Evolutionary conservation across 345 rosid genomes (phyloP).

Genomic region (Lenwebbia sp.): DNA sequence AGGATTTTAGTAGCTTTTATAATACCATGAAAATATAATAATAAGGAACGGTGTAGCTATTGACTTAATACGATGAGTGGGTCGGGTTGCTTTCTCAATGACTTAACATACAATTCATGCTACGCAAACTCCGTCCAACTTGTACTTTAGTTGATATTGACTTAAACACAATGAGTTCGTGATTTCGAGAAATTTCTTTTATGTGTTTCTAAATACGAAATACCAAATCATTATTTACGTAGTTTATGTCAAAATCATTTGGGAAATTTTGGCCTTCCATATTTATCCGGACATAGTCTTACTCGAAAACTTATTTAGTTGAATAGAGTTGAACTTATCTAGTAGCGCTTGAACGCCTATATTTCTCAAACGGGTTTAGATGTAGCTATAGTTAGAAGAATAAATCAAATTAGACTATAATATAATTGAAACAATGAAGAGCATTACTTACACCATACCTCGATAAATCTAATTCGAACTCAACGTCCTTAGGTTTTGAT

Average conservation of each 20-base stretch:
- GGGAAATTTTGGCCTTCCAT: neutral
- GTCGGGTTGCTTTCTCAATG: neutral
- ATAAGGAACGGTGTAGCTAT: neutral
- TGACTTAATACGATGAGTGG: too few relatives aligned
- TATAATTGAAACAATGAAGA: neutral
- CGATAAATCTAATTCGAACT: neutral
- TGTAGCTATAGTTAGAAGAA: neutral
- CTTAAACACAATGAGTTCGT: neutral
- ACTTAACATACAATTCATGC: neutral
- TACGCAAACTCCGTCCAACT: neutral
- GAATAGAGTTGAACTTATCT: neutral
- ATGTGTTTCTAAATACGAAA: accelerated
- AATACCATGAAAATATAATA: neutral
- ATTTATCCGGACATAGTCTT: neutral
- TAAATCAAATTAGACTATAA: neutral
- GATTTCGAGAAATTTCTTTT: neutral
- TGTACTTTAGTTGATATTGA: neutral
- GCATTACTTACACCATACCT: neutral
- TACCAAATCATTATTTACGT: neutral
- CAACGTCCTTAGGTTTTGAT: accelerated
- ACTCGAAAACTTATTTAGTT: neutral
- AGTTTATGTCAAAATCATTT: neutral
- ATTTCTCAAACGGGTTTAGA: neutral
- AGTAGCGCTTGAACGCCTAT: accelerated
- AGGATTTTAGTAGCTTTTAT: neutral